Conservation (phyloP, 371 early-diverging fungal genomes). For the Smittium culicis region DNA sequence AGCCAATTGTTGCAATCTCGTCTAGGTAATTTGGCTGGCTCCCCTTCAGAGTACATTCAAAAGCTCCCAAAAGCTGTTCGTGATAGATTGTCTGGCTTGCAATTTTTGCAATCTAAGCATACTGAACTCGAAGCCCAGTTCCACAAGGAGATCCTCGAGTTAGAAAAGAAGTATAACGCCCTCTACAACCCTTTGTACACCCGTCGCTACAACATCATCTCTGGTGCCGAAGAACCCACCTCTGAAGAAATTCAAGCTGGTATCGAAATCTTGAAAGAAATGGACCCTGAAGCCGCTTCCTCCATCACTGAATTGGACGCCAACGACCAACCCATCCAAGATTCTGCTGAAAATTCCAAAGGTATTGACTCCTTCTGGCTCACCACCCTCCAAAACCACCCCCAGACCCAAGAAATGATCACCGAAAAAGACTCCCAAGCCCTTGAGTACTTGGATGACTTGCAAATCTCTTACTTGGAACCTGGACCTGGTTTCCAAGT, state of each 20-base stretch:
- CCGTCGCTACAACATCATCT: conserved; percentile 59
- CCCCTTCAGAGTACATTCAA: conserved; percentile 67
- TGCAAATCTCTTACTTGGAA: conserved; percentile 66
- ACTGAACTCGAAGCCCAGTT: conserved; percentile 64
- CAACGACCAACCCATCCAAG: conserved; percentile 22
- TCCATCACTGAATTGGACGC: conserved; percentile 19
- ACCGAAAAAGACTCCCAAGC: conserved; percentile 78
- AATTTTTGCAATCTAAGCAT: conserved; percentile 68
- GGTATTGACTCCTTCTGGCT: conserved; percentile 91
- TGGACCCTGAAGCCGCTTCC: conserved; percentile 35
- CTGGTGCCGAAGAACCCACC: conserved; percentile 70
- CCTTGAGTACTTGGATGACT: conserved; percentile 66
- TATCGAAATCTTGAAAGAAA: conserved; percentile 37
- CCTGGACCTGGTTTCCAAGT: conserved; percentile 82
- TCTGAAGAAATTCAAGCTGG: conserved; percentile 62
- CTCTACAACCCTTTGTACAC: conserved; percentile 74
- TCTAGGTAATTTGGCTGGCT: conserved; percentile 61
- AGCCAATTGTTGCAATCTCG: conserved; percentile 31
- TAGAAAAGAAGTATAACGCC: conserved; percentile 83
- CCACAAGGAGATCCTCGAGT: conserved; percentile 70
- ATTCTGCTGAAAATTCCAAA: conserved; percentile 12
- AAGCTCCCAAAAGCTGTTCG: conserved; percentile 57
- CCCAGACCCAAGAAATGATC: conserved; percentile 61
- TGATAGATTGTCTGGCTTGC: conserved; percentile 67
- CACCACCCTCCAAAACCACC: conserved; percentile 71